These are phyloP conservation scores for Thermothielavioides terrestris DNA, from an alignment of 495 filamentous ascomycete genomes.

Conservation along the genomic window DNA sequence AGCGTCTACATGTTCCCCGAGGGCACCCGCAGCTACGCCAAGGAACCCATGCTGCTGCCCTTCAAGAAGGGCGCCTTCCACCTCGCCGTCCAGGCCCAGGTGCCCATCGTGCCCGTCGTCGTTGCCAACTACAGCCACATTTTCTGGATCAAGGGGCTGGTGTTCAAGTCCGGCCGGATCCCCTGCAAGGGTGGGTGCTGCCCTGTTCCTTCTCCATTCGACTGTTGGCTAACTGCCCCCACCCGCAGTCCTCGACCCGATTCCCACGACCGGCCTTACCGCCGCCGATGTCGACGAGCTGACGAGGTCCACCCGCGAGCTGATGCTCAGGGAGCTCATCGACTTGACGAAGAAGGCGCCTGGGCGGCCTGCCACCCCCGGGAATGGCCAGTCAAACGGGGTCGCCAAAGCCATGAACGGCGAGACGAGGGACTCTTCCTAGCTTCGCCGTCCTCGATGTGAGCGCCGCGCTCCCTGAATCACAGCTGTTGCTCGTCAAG, in stretches of 20 bases:
- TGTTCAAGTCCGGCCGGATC: constrained; percentile 69
- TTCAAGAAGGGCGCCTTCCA: constrained; percentile 99
- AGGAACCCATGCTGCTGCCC: constrained; percentile 67
- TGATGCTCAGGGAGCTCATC: constrained; percentile 71
- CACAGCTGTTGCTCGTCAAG: no score
- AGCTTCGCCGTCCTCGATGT: no score
- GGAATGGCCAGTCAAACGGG: constrained; percentile 6
- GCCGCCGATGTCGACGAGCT: constrained; percentile 75
- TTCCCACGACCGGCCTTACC: constrained; percentile 69
- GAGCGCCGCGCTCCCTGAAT: no score
- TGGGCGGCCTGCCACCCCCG: constrained; percentile 1
- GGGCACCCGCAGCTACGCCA: constrained; percentile 83
- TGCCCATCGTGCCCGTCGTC: constrained; percentile 84
- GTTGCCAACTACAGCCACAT: constrained; percentile 81
- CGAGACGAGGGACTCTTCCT: constrained; percentile 20
- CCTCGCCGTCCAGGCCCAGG: constrained; percentile 84
- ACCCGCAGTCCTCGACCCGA: constrained; percentile 68
- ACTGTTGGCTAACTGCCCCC: not conserved
- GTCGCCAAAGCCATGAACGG: constrained; percentile 15
- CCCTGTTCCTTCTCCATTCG: not conserved
- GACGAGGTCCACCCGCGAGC: constrained; percentile 56
- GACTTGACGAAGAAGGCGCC: constrained; percentile 46
- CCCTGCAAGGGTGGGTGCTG: constrained; percentile 63
- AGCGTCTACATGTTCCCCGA: constrained; percentile 93
- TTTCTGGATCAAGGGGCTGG: constrained; percentile 56